Conservation (phyloP, 140 eudicot genomes). For the Erigeron philadelphicus region DNA sequence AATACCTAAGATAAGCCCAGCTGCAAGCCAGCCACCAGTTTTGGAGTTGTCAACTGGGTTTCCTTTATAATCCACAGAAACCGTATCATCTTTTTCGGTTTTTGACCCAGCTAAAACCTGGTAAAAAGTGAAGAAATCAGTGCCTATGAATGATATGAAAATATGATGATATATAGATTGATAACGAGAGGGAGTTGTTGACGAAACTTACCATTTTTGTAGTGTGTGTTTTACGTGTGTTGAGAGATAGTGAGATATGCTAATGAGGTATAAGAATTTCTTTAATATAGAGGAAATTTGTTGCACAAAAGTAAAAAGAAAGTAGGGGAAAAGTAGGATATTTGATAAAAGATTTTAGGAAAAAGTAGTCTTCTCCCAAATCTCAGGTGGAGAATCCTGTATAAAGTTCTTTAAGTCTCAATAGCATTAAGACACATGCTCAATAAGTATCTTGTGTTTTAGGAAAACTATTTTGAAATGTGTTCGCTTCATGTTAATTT, state of each 20-base stretch:
- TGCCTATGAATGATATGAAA: slow-evolving; percentile 20
- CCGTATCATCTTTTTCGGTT: slow-evolving; percentile 24
- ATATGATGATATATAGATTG: not conserved
- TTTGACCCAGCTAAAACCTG: slow-evolving; percentile 29
- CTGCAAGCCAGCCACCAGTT: slow-evolving; percentile 98
- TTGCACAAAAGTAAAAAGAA: slow-evolving; percentile 27
- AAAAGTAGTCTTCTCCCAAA: slow-evolving; percentile 21
- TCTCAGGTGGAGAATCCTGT: slow-evolving; percentile 37
- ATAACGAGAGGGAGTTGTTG: slow-evolving; percentile 21
- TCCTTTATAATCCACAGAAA: slow-evolving; percentile 51
- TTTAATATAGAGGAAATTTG: slow-evolving; percentile 27
- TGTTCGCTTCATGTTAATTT: slow-evolving; percentile 14
- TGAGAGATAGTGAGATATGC: slow-evolving; percentile 1
- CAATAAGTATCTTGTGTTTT: slow-evolving; percentile 1
- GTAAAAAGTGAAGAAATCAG: slow-evolving; percentile 13
- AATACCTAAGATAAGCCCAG: slow-evolving; percentile 90
- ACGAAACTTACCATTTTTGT: slow-evolving; percentile 37
- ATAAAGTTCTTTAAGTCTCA: slow-evolving; percentile 10
- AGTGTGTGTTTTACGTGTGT: slow-evolving; percentile 15
- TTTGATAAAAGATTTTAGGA: slow-evolving; percentile 16
- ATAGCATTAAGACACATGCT: slow-evolving; percentile 1
- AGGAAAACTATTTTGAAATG: not conserved
- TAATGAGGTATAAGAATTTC: slow-evolving; percentile 18
- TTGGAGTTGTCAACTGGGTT: slow-evolving; percentile 66
- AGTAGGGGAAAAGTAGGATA: slow-evolving; percentile 34